Base-by-base conservation (phyloP, 2,329 filamentous ascomycete species). In the Lecanicillium sp. region DNA sequence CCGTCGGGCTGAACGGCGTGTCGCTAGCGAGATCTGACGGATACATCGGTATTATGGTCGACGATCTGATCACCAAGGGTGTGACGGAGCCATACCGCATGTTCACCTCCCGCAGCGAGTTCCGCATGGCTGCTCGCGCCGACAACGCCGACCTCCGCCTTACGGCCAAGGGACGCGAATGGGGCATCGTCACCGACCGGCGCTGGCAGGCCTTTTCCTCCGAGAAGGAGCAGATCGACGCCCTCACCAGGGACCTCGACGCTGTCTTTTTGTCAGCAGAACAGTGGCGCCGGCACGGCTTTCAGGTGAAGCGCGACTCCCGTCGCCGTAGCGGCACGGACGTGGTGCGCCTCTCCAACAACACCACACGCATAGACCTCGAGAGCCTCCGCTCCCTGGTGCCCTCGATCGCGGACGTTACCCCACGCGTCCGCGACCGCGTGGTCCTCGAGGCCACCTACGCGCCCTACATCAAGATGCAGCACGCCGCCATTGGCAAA, bases 21-120 rank as follows among this genome's bases (percentile, higher is more conserved):
- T 78, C 78, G 0, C 71, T 98, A 24, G 83, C 83, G 7, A 79
- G 93, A 54, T 84, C 86, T 2, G 91, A 98, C 64, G 90, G 89
- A 11, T 98, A 96, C 65, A 97, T 98, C 60, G 93, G 93, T 56
- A 86, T 98, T 68, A 95, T 98, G 90, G 90, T 98, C 59, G 93
- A 98, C 66, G 93, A 98, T 63, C 80, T 98, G 30, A 84, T 95
- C 61, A 97, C 91, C 19, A 97, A 96, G 67, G 93, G 93, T 40
- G 93, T 98, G 24, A 90, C 87, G 2, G 93, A 98, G 62, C 93
- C 93, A 1, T 98, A 98, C 67, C 83, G 93, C 56, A 97, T 98
- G 90, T 98, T 98, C 71, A 98, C 93, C 2, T 87, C 87, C 5
- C 83, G 93, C 54, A 95, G 87, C 68, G 93, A 98, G 69, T 98